Base-by-base conservation (phyloP, 345 rosid genomes). In the Trapa incisa region DNA sequence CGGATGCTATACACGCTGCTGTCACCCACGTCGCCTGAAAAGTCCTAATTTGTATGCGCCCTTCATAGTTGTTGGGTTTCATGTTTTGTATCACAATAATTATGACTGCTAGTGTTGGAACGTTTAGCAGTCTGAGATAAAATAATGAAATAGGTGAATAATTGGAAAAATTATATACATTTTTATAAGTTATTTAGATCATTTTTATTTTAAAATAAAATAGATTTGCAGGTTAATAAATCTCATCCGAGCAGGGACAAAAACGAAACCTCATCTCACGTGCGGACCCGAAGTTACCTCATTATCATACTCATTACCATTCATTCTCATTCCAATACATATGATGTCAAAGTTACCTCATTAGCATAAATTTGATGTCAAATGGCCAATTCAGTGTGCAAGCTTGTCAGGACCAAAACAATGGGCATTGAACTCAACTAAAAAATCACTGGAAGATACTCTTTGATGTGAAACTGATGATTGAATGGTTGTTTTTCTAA, bases 371-470 rank as follows among this genome's bases (percentile, higher is more conserved):
- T 50, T 56, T 12, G 36, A 35, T 45, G 6, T 22, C 8, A 54
- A 29, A 13, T 54, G n/a, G 32, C 37, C 37, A 58, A 29, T 29
- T 35, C 13, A 33, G 13, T 68, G 65, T 61, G 22, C 33, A 62
- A 50, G 86, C 96, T 90, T 82, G 76, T 86, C 86, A 66, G 82
- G 82, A 35, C 96, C 92, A 75, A 91, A 77, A 22, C 29, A 62
- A 88, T 86, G 73, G 88, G 87, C 84, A 81, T 86, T 69, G 96
- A 88, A 91, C 48, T 85, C 92, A 68, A 76, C 85, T 83, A 91
- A 77, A 72, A 96, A 73, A 80, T 80, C 76, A 91, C 88, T 14
- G 96, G 92, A 77, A 88, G 90, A 78, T 88, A 88, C 74, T 91
- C 97, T 81, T 91, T 91, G 35, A 82, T 75, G 14, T 89, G 78